Conservation (phyloP, 192 early-diverging fungal genomes). For the Coemansia sp. region DNA sequence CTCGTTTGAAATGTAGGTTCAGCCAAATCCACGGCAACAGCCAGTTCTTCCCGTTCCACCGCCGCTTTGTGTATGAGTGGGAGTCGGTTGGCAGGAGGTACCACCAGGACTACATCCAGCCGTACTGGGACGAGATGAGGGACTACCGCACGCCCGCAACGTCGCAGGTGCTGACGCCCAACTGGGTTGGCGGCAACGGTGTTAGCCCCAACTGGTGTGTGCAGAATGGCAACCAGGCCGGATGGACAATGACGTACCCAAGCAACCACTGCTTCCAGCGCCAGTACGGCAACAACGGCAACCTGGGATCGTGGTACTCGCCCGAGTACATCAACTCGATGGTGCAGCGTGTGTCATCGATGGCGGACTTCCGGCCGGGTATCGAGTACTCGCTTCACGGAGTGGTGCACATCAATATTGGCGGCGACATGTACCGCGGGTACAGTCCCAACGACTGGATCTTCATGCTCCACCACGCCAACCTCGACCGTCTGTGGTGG, state of each 20-base stretch:
- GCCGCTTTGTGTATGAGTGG: conserved; percentile 55
- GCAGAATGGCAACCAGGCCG: conserved; percentile 37
- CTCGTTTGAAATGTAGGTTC: conserved; percentile 26
- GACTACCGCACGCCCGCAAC: conserved; percentile 46
- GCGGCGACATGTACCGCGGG: conserved; percentile 55
- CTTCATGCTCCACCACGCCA: conserved; percentile 58
- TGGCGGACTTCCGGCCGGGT: conserved; percentile 44
- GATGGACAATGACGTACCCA: conserved; percentile 46
- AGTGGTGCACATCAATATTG: conserved; percentile 52
- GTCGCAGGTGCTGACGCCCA: conserved; percentile 40
- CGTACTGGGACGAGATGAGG: conserved; percentile 58
- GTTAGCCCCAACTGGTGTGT: conserved; percentile 39
- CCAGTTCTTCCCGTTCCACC: conserved; percentile 60
- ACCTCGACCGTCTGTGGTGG: conserved; percentile 56
- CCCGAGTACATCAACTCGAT: conserved; percentile 50
- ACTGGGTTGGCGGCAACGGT: conserved; percentile 56
- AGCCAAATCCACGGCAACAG: conserved; percentile 51
- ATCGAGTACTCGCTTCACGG: conserved; percentile 55
- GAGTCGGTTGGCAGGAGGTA: conserved; percentile 45
- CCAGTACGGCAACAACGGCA: conserved; percentile 50
- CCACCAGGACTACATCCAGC: conserved; percentile 40
- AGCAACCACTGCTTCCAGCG: conserved; percentile 53
- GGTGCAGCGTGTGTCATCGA: conserved; percentile 37
- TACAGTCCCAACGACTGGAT: conserved; percentile 56
- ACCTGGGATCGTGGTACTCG: conserved; percentile 41